Evolutionary conservation across 495 filamentous ascomycete genomes (phyloP).

Genomic region (Jackrogersella multiformis): DNA sequence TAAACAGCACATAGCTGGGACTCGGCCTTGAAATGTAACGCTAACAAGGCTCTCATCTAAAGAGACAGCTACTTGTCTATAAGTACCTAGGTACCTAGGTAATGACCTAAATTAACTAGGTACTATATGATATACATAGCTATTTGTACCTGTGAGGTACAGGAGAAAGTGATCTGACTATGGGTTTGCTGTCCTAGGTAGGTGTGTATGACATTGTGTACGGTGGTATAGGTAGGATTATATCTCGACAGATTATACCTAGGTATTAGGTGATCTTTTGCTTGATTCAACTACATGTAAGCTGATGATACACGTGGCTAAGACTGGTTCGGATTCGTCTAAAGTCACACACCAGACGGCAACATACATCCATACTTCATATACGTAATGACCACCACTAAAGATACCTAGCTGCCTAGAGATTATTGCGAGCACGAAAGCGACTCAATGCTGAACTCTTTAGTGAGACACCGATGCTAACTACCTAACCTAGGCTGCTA

Average conservation of each 20-base stretch:
- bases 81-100: neutral
- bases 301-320: neutral
- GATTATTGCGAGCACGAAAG: neutral
- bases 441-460: too few species aligned
- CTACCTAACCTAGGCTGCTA: too few species aligned
- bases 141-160: neutral
- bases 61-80: neutral
- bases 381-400: too few species aligned
- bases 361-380: too few species aligned
- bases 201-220: neutral
- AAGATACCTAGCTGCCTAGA: too few species aligned
- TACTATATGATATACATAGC: neutral
- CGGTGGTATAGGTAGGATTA: neutral
- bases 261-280: too few species aligned
- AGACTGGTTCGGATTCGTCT: neutral
- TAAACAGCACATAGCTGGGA: too few species aligned
- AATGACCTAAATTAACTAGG: too few species aligned
- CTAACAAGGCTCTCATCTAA: neutral
- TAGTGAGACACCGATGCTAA: too few species aligned
- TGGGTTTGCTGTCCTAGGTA: neutral
- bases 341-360: neutral
- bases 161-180: neutral
- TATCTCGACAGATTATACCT: neutral
- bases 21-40: neutral
- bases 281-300: neutral